Base-by-base conservation (phyloP, 2,329 filamentous ascomycete genomes). In the Alternaria rosae region DNA sequence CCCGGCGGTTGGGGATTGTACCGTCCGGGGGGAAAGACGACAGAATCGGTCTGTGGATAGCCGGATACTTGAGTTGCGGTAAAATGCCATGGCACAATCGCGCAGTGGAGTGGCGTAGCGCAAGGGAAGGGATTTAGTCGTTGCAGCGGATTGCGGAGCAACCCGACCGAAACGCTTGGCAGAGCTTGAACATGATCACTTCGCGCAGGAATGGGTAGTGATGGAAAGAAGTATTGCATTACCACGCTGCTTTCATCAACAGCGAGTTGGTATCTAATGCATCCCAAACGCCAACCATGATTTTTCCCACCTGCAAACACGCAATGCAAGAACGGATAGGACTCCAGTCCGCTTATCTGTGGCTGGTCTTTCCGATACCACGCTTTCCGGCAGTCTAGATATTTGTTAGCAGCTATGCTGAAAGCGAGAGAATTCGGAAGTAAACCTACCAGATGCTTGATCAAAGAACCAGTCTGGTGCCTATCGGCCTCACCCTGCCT, bases 401-500 rank as follows among this genome's bases (percentile, higher is more conserved):
- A 12, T 8, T 30, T 10, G 57, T 76, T 69, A 76, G 71, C 28
- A 44, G 12, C 21, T 51, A 25, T 52, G 41, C 12, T 21, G 26
- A 20, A 15, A 23, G 26, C 6, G 11, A 15, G n/a, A 57, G 56
- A 12, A 56, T 3, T 51, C 26, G 52, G 17, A 51, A 60, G n/a
- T 28, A 66, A 70, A 87, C 90, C 80, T 86, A 97, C 91, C 87
- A 99, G 85, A 84, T 98, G 95, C 84, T 97, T 99, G 66, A 90
- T 88, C 81, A 97, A 82, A 55, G 92, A 87, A 38, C 92, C 91
- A 58, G 90, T 90, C 65, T 89, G 89, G 83, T 98, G 94, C 78
- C 96, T 89, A 86, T 99, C 95, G 65, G 91, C 94, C 85, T 99
- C 95, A 85, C 95, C 95, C 86, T 96, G 92, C 80, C 94, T 90